Evolutionary conservation across 192 early-diverging fungal genomes (phyloP), one percentile per base, ranked within the genome.

Genomic region (Linnemannia schmuckeri): DNA sequence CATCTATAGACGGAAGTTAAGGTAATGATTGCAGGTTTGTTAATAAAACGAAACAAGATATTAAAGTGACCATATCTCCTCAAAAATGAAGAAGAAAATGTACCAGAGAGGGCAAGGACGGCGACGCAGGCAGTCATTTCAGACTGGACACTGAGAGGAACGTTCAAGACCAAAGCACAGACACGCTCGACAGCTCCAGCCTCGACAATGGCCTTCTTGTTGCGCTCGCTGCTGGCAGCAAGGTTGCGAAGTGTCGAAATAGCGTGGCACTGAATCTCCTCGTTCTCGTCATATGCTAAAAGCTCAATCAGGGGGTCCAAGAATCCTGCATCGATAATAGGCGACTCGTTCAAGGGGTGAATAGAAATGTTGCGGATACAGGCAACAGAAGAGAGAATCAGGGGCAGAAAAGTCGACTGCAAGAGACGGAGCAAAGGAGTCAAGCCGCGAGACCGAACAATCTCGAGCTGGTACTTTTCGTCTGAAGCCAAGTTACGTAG

Each of bases 351-450:
- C 70, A 92, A 88, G 18, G 95, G 92, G 81, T 96, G 96, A 74
- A 98, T 98, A 49, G 96, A 97, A 54, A 98, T 93, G 82, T 98
- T 98, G 72, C 97, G 94, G 72, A 98, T 90, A 71, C 96, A 97
- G 5, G 97, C 97, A 20, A 96, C 95, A 0, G 96, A 96, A 6
- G 97, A 96, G 0, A 96, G 87, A 27, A 96, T 94, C 80, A 97
- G 89, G 44, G 95, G 94, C 38, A 94, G 89, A 76, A 94, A 95
- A 15, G 91, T 91, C 38, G 96, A 96, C 89, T 95, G 91, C 63
- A 97, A 87, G 54, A 96, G 93, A 57, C 93, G 92, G 6, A 96
- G 90, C 18, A 97, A 89, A 61, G 95, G 93, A 7, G 93, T 89
- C 73, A 98, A 89, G 6, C 94, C 97, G 69, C 94, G 91, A n/a